Conservation (phyloP, 2,329 filamentous ascomycete species). For the Coniochaeta sp. region DNA sequence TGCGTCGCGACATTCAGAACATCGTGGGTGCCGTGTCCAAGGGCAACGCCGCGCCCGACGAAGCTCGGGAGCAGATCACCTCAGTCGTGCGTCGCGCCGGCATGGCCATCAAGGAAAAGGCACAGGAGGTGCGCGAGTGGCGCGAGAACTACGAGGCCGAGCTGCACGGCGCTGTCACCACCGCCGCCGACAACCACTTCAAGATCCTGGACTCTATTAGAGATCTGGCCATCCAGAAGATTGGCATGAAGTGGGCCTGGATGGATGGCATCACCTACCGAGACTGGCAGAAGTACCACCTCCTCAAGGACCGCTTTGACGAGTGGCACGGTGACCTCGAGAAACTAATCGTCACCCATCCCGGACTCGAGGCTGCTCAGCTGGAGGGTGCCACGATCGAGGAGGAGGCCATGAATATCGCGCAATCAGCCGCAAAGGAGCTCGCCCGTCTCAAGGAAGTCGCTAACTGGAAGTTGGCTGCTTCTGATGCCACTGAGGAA, state of each 20-base stretch:
- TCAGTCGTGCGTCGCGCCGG: conserved; percentile 58
- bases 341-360: conserved; percentile 65
- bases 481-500: conserved; percentile 67
- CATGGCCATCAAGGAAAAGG: conserved; percentile 65
- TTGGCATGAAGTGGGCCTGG: conserved; percentile 93
- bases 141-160: conserved; percentile 64
- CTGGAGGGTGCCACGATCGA: conserved; percentile 53
- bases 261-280: conserved; percentile 94
- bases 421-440: conserved; percentile 72
- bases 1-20: conserved; percentile 63
- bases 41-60: conserved; percentile 25
- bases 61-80: conserved; percentile 35
- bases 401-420: conserved; percentile 71
- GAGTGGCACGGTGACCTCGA: conserved; percentile 82
- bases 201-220: conserved; percentile 76
- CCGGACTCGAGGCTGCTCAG: conserved; percentile 61
- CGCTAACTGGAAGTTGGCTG: conserved; percentile 73
- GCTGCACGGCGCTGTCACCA: conserved; percentile 59
- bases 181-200: conserved; percentile 73
- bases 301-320: conserved; percentile 73
- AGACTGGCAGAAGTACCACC: conserved; percentile 93
- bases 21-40: conserved; percentile 46
- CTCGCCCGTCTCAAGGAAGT: conserved; percentile 76
- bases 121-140: conserved; percentile 72
- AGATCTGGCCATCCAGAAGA: conserved; percentile 79